Evolutionary conservation across 208 protist species (phyloP), one percentile per base, ranked within the genome.

Genomic region (Trypanosoma platydactyli): DNA sequence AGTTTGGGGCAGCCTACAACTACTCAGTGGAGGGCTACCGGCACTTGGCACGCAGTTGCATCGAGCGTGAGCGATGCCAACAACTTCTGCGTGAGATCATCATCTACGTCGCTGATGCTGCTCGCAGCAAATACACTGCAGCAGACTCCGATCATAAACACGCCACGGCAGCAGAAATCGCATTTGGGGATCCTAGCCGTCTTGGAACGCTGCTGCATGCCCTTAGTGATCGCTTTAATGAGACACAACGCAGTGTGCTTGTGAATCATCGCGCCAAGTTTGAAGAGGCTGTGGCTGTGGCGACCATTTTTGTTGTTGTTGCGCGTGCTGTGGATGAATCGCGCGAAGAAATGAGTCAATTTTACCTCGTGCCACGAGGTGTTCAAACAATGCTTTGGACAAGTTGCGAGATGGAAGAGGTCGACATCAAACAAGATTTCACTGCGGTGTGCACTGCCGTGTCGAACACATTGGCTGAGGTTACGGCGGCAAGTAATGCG

Each of bases 81-180:
- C 61, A 82, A 42, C 41, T 91, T 0, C 57, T 94, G 63, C 83
- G 84, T 5, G 72, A 75, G 16, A 69, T 71, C 29, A 77, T 91
- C 48, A 63, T 86, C 49, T 48, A 22, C 7, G 75, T 94, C 7
- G 84, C 88, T 1, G 65, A 84, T 20, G 48, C 35, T 18, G 67
- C 81, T 46, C 79, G 81, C 15, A 49, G 48, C 44, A 48, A 71
- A 42, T 20, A 20, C 11, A 33, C 25, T 40, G 7, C 29, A n/a
- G 22, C 18, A 49, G 46, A 59, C 20, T 53, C 27, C 27, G 35
- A 16, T 20, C 50, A 51, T 54, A 54, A 41, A 27, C 55, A 45
- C 22, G 72, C 80, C 3, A 91, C 83, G 2, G 79, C 84, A 1
- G 79, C 80, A 15, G 85, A 94, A 75, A 71, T 94, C 24, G 80